Evolutionary conservation across 163 green algal species (phyloP), one percentile per base, ranked within the genome.

Genomic region (Chloroidium sp.): DNA sequence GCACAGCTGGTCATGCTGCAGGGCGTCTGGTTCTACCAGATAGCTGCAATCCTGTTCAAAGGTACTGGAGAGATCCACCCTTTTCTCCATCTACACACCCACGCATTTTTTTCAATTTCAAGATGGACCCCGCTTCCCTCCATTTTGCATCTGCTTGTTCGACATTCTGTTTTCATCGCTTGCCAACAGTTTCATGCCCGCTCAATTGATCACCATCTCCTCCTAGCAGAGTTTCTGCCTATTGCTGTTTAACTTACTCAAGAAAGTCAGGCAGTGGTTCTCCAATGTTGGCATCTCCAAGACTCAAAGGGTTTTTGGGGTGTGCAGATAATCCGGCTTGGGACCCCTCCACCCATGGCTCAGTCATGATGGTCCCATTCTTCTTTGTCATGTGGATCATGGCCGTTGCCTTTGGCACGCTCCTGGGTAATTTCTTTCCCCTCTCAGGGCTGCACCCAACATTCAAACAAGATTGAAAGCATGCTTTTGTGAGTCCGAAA

Each of bases 11-110:
- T 85, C 67, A 76, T 89, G 67, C 81, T 89, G 72, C 85, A 89
- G 78, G 85, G 85, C 36, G 67, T 84, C 2, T 89, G 85, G 85
- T 89, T 86, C 72, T 76, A 79, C 12, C 79, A 84, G 81, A 82
- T 83, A 4, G 83, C 79, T 4, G 67, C 80, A 60, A 82, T 86
- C n/a, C 83, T 86, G 2, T 86, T 83, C 69, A 69, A 69, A 77
- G 79, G 83, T 86, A 61, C 4, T 79, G 13, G 36, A 36, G 36
- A 36, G 59, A 58, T 61, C 58, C n/a, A 76, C 12, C 69, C 6
- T 60, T 76, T 3, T 76, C 8, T 60, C 69, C 36, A 6, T 36
- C 69, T 59, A 76, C 8, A 36, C 36, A 36, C 10, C 36, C 36
- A 36, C 36, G 36, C 36, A 36, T 36, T 36, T 36, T 4, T 13